Conservation (phyloP, 805 yeast species). For the Candida ponderosae region DNA sequence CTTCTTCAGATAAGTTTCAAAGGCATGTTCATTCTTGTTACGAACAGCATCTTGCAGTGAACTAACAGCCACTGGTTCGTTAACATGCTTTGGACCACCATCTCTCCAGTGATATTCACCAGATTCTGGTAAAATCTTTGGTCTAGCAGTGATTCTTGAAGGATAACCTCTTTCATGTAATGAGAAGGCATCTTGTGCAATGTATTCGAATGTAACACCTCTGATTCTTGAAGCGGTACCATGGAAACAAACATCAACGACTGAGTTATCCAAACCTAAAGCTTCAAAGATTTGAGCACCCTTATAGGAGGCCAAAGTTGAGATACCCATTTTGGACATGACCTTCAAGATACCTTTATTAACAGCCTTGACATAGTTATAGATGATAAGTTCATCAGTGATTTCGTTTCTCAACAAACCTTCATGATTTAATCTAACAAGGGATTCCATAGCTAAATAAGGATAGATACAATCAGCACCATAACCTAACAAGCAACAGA, state of each 20-base stretch:
- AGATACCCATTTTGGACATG: slow-evolving; percentile 99
- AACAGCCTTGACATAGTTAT: slow-evolving; percentile 75
- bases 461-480: slow-evolving; percentile 98
- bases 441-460: slow-evolving; percentile 84
- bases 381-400: slow-evolving; percentile 51
- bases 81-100: slow-evolving; percentile 94
- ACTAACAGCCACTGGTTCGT: slow-evolving; percentile 93
- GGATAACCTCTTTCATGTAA: slow-evolving; percentile 93
- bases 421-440: slow-evolving; percentile 77
- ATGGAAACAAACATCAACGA: slow-evolving; percentile 89
- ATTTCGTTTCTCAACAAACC: slow-evolving; percentile 55
- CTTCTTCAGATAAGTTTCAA: slow-evolving; percentile 80
- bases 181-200: slow-evolving; percentile 94
- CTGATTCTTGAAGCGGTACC: slow-evolving; percentile 96
- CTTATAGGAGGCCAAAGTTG: slow-evolving; percentile 95
- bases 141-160: slow-evolving; percentile 59
- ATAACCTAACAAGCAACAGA: slow-evolving; percentile 89
- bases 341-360: slow-evolving; percentile 93
- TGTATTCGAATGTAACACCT: slow-evolving; percentile 91
- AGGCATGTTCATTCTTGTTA: slow-evolving; percentile 90
- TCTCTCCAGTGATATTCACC: slow-evolving; percentile 99
- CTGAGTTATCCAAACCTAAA: slow-evolving; percentile 90
- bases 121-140: slow-evolving; percentile 72
- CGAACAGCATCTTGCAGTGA: slow-evolving; percentile 97
- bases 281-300: slow-evolving; percentile 99